phyloP scores from a whole-genome alignment of 2,329 filamentous ascomycete species.

The Emydomyces testavorans region DNA sequence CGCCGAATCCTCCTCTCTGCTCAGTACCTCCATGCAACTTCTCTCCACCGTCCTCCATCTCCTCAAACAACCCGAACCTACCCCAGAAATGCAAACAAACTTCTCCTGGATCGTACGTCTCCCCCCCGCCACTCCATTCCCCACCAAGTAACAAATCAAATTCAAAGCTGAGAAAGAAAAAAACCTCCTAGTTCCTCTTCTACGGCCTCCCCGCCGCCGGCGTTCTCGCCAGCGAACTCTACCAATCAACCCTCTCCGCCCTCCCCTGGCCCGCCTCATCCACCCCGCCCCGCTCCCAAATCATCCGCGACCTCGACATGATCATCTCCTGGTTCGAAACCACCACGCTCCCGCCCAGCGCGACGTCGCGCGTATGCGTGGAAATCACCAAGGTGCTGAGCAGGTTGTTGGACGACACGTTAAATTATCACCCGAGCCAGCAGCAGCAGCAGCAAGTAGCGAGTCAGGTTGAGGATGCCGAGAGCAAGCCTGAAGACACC shows the following conservation, averaged over 20 bases:
- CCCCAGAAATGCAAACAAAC: constrained; percentile 11
- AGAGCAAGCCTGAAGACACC: background rate
- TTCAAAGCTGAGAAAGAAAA: background rate
- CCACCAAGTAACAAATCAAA: background rate
- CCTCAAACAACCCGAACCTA: constrained; percentile 14
- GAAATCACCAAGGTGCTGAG: constrained; percentile 19
- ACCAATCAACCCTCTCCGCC: constrained; percentile 17
- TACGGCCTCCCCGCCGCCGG: constrained; percentile 19
- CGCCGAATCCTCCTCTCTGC: constrained; percentile 16
- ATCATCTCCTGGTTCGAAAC: constrained; percentile 19
- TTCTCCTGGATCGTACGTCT: constrained; percentile 19
- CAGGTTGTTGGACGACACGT: constrained; percentile 18
- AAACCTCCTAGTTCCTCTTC: constrained; percentile 14
- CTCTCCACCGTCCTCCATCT: constrained; percentile 19
- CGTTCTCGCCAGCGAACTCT: constrained; percentile 19
- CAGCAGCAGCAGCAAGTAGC: background rate
- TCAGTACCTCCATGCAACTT: constrained; percentile 19
- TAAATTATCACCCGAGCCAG: constrained; percentile 17
- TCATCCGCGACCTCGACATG: constrained; percentile 20
- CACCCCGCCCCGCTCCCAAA: constrained; percentile 18
- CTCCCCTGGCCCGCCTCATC: constrained; percentile 15
- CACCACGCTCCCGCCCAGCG: constrained; percentile 4
- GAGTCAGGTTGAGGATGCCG: background rate
- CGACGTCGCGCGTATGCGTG: constrained; percentile 13
- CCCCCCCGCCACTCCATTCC: background rate